phyloP scores from a whole-genome alignment of 306 rosid genomes.

The Gastrolobium bilobum region DNA sequence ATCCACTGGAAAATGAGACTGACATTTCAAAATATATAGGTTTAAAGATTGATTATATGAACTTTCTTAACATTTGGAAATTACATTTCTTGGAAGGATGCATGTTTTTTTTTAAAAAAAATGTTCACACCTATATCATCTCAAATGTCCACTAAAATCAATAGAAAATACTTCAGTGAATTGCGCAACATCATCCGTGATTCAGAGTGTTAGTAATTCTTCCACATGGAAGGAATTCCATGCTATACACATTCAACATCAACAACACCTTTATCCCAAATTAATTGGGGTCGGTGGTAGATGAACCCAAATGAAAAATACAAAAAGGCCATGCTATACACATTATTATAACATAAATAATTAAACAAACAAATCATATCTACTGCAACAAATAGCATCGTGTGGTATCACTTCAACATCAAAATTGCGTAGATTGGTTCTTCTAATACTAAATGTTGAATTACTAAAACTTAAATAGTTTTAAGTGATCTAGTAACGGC shows the following conservation, averaged over 20 bases:
- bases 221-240: conserved; percentile 35
- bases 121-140: conserved; percentile 29
- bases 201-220: conserved; percentile 30
- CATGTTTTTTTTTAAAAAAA: background rate
- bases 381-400: conserved; percentile 26
- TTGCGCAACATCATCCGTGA: conserved; percentile 30
- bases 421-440: conserved; percentile 10
- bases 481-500: conserved; percentile 19
- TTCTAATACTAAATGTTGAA: conserved; percentile 6
- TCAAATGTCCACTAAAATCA: conserved; percentile 35
- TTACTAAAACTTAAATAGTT: conserved; percentile 23
- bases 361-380: conserved; percentile 38
- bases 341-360: conserved; percentile 21
- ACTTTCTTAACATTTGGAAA: conserved; percentile 37
- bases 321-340: conserved; percentile 2
- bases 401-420: conserved; percentile 22
- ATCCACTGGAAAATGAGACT: conserved; percentile 12
- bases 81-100: conserved; percentile 14
- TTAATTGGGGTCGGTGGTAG: too few relatives aligned
- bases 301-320: too few relatives aligned
- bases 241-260: background rate
- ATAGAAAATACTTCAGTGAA: conserved; percentile 34
- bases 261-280: too few relatives aligned
- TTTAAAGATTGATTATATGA: background rate
- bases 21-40: conserved; percentile 30